A percentile compares a stretch with the other conserved stretches of the same genome.
Conservation (phyloP, 2,329 filamentous ascomycete species). For the Acephala macrosclerotiorum region DNA sequence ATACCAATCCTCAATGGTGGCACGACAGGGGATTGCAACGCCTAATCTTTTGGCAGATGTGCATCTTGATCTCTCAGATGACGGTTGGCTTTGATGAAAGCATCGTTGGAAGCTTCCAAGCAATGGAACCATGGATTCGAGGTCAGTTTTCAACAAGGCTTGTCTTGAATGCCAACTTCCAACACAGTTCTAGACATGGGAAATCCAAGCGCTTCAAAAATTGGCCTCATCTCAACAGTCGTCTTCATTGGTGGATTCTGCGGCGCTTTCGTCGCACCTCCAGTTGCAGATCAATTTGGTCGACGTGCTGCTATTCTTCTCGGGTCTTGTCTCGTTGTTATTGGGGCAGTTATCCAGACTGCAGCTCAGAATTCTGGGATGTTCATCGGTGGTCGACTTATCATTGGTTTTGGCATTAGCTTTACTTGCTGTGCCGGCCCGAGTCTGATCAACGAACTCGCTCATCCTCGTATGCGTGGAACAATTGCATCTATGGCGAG, state of each 20-base stretch:
- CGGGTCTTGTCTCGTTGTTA: conserved; percentile 31
- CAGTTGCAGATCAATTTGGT: conserved; percentile 27
- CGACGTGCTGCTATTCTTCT: not conserved
- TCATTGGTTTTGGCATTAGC: conserved; percentile 47
- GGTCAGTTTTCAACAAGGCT: not conserved
- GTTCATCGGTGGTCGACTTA: conserved; percentile 50
- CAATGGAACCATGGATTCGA: conserved; percentile 27
- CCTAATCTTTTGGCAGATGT: conserved; percentile 20
- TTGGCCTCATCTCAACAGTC: conserved; percentile 28
- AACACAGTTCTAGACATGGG: conserved; percentile 3
- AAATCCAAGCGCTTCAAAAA: conserved; percentile 23
- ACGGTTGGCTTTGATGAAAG: conserved; percentile 27
- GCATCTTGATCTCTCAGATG: conserved; percentile 26
- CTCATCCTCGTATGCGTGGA: conserved; percentile 29
- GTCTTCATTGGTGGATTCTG: conserved; percentile 28
- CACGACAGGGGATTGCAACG: conserved; percentile 22
- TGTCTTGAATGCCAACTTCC: not conserved
- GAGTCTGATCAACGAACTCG: conserved; percentile 26
- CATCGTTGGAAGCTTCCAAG: conserved; percentile 27
- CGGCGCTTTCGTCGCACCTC: conserved; percentile 19
- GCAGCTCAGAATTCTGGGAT: conserved; percentile 42
- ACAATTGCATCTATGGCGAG: conserved; percentile 18
- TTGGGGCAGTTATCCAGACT: conserved; percentile 51
- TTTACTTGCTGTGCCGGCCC: conserved; percentile 24
- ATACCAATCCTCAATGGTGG: conserved; percentile 27